phyloP scores from a whole-genome alignment of 257 asterid species.

The Schizonepeta tenuifolia region DNA sequence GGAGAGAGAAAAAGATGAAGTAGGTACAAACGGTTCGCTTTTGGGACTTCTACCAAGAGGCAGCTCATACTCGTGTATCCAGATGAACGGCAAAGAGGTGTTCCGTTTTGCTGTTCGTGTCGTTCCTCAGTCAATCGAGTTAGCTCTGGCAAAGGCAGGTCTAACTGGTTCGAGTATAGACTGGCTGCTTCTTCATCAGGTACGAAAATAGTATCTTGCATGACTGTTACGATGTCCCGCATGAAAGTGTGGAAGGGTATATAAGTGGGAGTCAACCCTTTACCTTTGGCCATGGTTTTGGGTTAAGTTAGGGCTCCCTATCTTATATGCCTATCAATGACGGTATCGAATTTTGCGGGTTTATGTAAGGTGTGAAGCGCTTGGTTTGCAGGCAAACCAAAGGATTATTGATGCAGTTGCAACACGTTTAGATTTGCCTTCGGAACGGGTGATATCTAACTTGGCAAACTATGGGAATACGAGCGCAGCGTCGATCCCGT shows the following conservation, averaged over 20 bases:
- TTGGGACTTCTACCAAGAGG: constrained; percentile 65
- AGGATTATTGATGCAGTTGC: constrained; percentile 94
- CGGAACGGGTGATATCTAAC: constrained; percentile 87
- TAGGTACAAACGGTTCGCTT: constrained; percentile 75
- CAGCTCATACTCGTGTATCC: constrained; percentile 76
- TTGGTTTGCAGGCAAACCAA: constrained; percentile 65
- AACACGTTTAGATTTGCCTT: constrained; percentile 65
- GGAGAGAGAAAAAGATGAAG: constrained; percentile 43
- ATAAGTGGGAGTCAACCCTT: no score
- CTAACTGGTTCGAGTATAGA: constrained; percentile 72
- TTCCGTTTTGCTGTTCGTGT: constrained; percentile 91
- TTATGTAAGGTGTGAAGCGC: neutral
- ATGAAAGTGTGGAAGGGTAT: no score
- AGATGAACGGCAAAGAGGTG: constrained; percentile 98
- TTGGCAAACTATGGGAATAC: constrained; percentile 88
- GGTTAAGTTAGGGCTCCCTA: no score
- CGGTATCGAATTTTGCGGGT: neutral
- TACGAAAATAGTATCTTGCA: neutral
- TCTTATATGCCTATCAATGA: no score
- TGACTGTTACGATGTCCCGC: no score
- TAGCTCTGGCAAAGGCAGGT: constrained; percentile 81
- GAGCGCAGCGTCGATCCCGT: constrained; percentile 91
- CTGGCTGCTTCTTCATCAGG: constrained; percentile 97
- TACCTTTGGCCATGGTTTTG: no score
- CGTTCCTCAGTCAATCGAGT: constrained; percentile 92